A percentile compares a stretch with the other conserved stretches of the same genome.
Conservation (phyloP, 1,139 yeast species). For the Suhomyces kunorum region DNA sequence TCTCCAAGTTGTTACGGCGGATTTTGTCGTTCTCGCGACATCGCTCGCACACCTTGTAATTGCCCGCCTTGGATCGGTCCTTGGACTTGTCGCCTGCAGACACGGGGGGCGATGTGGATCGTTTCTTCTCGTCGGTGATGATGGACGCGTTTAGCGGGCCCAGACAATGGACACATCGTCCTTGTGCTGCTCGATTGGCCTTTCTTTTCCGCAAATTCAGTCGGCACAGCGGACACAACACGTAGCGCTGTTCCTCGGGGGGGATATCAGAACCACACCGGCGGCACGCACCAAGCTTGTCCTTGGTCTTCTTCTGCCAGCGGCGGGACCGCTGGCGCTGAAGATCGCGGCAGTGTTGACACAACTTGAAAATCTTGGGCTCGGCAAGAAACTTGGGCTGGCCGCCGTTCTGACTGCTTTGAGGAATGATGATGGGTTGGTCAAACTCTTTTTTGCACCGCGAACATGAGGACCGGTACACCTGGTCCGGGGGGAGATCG, state of each 20-base stretch:
- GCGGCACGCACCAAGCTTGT: slow-evolving; percentile 62
- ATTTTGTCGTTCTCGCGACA: slow-evolving; percentile 64
- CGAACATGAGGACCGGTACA: slow-evolving; percentile 38
- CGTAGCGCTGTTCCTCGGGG: slow-evolving; percentile 50
- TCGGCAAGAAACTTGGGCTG: slow-evolving; percentile 35
- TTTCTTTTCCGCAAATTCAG: slow-evolving; percentile 55
- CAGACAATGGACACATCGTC: slow-evolving; percentile 67
- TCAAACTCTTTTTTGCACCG: slow-evolving; percentile 62
- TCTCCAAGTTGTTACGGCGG: slow-evolving; percentile 56
- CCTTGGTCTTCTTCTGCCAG: slow-evolving; percentile 64
- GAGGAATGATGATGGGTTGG: slow-evolving; percentile 45
- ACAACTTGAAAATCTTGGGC: slow-evolving; percentile 55
- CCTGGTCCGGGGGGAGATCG: slow-evolving; percentile 15
- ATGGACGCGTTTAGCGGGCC: slow-evolving; percentile 56
- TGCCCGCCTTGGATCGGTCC: slow-evolving; percentile 29
- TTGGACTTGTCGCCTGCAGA: slow-evolving; percentile 13
- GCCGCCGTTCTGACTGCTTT: slow-evolving; percentile 22
- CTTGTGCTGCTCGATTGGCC: slow-evolving; percentile 59
- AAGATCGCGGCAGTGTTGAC: slow-evolving; percentile 63
- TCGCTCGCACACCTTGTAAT: slow-evolving; percentile 60
- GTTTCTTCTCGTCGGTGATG: slow-evolving; percentile 26
- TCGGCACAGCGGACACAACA: slow-evolving; percentile 61
- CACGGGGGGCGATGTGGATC: slow-evolving; percentile 9
- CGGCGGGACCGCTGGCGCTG: slow-evolving; percentile 63
- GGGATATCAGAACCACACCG: slow-evolving; percentile 62